Evolutionary conservation across 768 basidiomycete genomes (phyloP).

Genomic region (Chalciporus chontae): DNA sequence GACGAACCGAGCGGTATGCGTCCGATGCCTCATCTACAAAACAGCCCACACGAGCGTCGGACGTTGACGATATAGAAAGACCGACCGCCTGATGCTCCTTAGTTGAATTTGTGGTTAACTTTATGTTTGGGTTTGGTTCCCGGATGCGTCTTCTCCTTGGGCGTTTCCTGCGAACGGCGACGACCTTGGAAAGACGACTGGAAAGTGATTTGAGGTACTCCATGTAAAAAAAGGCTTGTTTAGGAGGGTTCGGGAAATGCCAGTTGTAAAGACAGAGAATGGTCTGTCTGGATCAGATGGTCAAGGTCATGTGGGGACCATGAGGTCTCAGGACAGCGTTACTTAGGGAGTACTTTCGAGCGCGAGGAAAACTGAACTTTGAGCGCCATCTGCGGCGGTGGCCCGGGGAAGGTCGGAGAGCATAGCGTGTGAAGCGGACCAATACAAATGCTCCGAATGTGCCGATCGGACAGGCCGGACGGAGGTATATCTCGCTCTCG

Average conservation of each 20-base stretch:
- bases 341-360: too few species aligned
- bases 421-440: background rate
- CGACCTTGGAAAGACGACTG: conserved; percentile 16
- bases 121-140: conserved; percentile 14
- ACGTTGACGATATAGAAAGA: conserved; percentile 6
- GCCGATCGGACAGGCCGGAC: background rate
- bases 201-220: conserved; percentile 22
- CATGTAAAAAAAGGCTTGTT: conserved; percentile 7
- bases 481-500: background rate
- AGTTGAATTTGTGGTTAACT: conserved; percentile 8
- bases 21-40: background rate
- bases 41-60: background rate
- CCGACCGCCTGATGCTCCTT: conserved; percentile 3
- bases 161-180: conserved; percentile 18
- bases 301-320: conserved; percentile 7
- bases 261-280: too few species aligned
- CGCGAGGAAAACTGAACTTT: background rate
- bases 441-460: background rate
- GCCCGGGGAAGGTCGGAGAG: background rate
- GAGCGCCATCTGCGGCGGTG: background rate
- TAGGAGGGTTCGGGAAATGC: too few species aligned
- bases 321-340: conserved; percentile 13
- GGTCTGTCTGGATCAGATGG: background rate
- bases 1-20: conserved; percentile 11
- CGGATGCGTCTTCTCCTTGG: conserved; percentile 6